A percentile compares a stretch with the other conserved stretches of the same genome.
phyloP scores from a whole-genome alignment of 495 filamentous ascomycete species.

The Corynascus novoguineensis region DNA sequence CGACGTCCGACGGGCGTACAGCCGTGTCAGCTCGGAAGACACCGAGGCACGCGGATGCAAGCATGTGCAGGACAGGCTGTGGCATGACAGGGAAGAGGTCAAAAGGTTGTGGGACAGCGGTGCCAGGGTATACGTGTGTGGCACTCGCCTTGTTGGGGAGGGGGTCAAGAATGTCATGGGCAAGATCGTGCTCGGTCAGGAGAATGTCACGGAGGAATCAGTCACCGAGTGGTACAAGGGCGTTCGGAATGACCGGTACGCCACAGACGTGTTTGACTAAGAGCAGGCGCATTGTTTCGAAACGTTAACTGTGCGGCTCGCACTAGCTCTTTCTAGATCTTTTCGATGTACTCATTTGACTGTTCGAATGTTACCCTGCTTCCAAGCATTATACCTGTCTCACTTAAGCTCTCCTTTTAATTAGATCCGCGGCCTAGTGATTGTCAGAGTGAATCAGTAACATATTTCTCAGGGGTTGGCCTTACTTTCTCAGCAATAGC shows the following conservation, averaged over 20 bases:
- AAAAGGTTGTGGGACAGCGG: constrained; percentile 51
- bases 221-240: constrained; percentile 49
- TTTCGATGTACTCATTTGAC: neutral
- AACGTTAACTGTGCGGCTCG: too few species aligned
- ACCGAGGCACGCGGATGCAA: constrained; percentile 39
- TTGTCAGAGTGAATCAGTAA: neutral
- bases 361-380: neutral
- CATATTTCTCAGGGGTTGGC: neutral
- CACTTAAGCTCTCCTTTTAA: constrained; percentile 25
- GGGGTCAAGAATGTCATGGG: constrained; percentile 45
- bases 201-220: constrained; percentile 32
- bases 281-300: constrained; percentile 8
- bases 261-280: constrained; percentile 62
- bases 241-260: constrained; percentile 57
- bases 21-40: constrained; percentile 27
- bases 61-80: constrained; percentile 61
- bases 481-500: constrained; percentile 41
- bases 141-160: constrained; percentile 55
- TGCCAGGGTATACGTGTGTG: constrained; percentile 64
- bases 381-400: neutral
- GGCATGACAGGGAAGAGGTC: constrained; percentile 47
- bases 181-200: constrained; percentile 42
- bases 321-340: neutral
- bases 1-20: constrained; percentile 53
- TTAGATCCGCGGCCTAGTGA: constrained; percentile 34